phyloP scores from a whole-genome alignment of 768 basidiomycete genomes.

The Agaricus sinodeliciosus region DNA sequence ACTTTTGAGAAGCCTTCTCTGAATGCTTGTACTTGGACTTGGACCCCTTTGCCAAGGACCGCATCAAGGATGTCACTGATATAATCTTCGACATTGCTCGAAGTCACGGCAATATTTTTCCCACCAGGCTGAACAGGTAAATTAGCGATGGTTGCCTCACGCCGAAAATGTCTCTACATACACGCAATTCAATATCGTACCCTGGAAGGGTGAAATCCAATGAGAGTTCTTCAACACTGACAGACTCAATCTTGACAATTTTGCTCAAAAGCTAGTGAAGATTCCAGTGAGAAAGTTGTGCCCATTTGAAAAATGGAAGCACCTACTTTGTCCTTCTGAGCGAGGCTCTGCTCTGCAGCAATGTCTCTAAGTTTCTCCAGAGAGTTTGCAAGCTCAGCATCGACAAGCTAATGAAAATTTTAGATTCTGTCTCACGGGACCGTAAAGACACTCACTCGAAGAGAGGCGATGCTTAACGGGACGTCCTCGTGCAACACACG shows the following conservation, averaged over 20 bases:
- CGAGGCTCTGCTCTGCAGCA: slow-evolving; percentile 35
- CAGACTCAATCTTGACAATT: slow-evolving; percentile 49
- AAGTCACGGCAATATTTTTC: slow-evolving; percentile 71
- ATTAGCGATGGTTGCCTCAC: not conserved
- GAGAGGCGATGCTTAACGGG: slow-evolving; percentile 72
- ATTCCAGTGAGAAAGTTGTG: slow-evolving; percentile 4
- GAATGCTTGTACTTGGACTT: slow-evolving; percentile 84
- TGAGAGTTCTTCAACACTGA: slow-evolving; percentile 79
- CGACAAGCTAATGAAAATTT: slow-evolving; percentile 57
- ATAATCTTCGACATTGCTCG: slow-evolving; percentile 86
- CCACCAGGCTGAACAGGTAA: slow-evolving; percentile 58
- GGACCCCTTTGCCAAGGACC: slow-evolving; percentile 76
- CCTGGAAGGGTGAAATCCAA: slow-evolving; percentile 97
- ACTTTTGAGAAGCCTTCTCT: slow-evolving; percentile 93
- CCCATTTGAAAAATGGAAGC: too few relatives aligned
- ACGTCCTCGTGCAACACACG: slow-evolving; percentile 83
- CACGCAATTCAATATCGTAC: slow-evolving; percentile 87
- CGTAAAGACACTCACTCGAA: slow-evolving; percentile 47
- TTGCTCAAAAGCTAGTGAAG: slow-evolving; percentile 44
- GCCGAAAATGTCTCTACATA: slow-evolving; percentile 24
- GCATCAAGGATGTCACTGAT: slow-evolving; percentile 81
- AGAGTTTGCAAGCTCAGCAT: slow-evolving; percentile 79
- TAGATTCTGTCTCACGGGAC: slow-evolving; percentile 5
- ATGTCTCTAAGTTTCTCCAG: slow-evolving; percentile 73
- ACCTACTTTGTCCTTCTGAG: slow-evolving; percentile 50